Conservation (phyloP, 2,329 filamentous ascomycete genomes). For the Chrysoporthe austroafricana region DNA sequence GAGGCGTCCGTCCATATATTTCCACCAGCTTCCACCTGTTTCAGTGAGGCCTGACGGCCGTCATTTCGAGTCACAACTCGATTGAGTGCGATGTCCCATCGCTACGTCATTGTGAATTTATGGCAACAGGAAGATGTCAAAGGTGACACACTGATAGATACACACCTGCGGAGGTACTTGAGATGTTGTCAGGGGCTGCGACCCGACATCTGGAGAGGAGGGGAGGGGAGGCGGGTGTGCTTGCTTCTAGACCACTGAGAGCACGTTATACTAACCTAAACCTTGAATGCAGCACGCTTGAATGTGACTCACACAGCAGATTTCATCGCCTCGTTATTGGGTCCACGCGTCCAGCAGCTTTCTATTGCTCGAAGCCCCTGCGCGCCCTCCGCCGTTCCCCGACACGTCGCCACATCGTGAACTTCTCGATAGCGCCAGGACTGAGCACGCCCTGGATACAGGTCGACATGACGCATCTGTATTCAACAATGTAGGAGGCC, state of each 20-base stretch:
- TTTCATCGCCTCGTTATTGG: background rate
- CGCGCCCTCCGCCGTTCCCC: background rate
- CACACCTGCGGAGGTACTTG: background rate
- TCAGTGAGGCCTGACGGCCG: background rate
- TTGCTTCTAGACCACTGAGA: background rate
- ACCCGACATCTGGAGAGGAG: background rate
- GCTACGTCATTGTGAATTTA: background rate
- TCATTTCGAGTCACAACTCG: background rate
- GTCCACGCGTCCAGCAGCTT: background rate
- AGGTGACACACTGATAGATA: background rate
- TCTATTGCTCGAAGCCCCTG: background rate
- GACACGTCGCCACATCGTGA: background rate
- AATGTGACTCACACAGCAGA: background rate
- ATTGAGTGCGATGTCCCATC: background rate
- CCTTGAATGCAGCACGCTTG: background rate
- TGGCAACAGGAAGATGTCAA: background rate
- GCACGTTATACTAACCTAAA: background rate
- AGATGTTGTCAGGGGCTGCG: background rate
- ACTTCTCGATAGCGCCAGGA: background rate
- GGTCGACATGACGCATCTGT: background rate
- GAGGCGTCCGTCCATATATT: background rate
- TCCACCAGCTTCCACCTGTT: conserved; percentile 4
- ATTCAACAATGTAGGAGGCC: background rate
- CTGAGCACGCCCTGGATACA: background rate
- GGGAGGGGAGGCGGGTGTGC: background rate